Evolutionary conservation across 495 filamentous ascomycete species (phyloP).

Genomic region (Trichoderma parareesei): DNA sequence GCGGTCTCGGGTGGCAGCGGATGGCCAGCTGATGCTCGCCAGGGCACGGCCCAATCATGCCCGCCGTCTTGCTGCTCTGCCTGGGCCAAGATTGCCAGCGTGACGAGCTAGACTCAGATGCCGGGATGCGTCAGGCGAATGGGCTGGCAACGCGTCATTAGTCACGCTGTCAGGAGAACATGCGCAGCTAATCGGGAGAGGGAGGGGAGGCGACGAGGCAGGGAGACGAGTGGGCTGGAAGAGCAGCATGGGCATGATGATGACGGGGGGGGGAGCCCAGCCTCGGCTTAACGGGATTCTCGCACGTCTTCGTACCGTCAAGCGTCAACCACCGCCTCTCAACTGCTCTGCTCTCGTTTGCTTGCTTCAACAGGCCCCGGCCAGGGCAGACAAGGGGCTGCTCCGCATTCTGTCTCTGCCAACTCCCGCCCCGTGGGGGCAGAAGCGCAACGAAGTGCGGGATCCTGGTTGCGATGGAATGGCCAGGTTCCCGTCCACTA

Average conservation of each 20-base stretch:
- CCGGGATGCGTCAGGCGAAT: slow-evolving; percentile 6
- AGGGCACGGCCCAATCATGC: slow-evolving; percentile 1
- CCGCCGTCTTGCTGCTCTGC: not conserved
- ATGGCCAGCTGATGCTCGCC: slow-evolving; percentile 1
- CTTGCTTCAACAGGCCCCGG: no score
- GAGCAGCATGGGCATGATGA: not conserved
- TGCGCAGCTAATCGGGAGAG: slow-evolving; percentile 3
- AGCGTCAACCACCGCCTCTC: no score
- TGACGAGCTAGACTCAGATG: slow-evolving; percentile 9
- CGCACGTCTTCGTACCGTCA: no score
- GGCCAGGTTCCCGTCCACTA: slow-evolving; percentile 7
- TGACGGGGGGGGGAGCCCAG: no score
- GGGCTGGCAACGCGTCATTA: slow-evolving; percentile 7
- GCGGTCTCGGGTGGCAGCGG: slow-evolving; percentile 1
- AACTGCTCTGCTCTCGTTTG: no score
- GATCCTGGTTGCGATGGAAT: not conserved
- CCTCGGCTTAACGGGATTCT: no score
- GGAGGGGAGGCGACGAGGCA: not conserved
- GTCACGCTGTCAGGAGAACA: slow-evolving; percentile 6
- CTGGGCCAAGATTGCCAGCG: slow-evolving; percentile 1
- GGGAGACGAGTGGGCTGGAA: not conserved
- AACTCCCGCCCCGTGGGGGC: slow-evolving; percentile 4
- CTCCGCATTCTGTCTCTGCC: not conserved
- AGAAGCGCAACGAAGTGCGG: no score
- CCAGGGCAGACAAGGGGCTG: not conserved